Evolutionary conservation across 1,139 yeast genomes (phyloP).

Genomic region (Candida labiduridarum): DNA sequence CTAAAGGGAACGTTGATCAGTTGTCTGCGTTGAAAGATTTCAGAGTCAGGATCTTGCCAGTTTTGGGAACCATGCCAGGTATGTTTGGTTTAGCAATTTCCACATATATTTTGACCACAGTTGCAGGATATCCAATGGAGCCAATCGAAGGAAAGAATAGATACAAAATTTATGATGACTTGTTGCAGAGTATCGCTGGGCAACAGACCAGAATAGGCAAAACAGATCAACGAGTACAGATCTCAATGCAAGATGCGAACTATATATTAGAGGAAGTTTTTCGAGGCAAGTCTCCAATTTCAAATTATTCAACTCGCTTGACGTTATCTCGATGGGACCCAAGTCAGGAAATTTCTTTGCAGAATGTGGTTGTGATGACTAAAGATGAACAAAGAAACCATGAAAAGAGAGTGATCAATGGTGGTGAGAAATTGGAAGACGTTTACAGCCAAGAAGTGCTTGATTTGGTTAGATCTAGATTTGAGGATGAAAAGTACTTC

Average conservation of each 20-base stretch:
- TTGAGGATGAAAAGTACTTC: conserved; percentile 74
- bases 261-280: conserved; percentile 91
- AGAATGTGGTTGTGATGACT: conserved; percentile 84
- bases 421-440: conserved; percentile 59
- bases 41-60: conserved; percentile 92
- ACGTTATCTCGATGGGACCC: conserved; percentile 87
- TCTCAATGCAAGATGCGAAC: conserved; percentile 71
- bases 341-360: conserved; percentile 52
- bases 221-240: conserved; percentile 69
- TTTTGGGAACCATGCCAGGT: conserved; percentile 94
- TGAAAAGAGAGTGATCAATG: conserved; percentile 71
- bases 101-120: conserved; percentile 73
- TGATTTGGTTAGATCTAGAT: conserved; percentile 60
- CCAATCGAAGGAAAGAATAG: conserved; percentile 92
- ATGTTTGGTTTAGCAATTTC: conserved; percentile 92
- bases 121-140: conserved; percentile 86
- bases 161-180: conserved; percentile 77
- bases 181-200: conserved; percentile 81
- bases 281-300: conserved; percentile 87
- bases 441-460: conserved; percentile 68
- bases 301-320: conserved; percentile 80
- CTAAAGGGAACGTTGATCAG: conserved; percentile 83
- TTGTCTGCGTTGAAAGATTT: conserved; percentile 85
- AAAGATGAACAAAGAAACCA: conserved; percentile 83
- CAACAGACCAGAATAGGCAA: conserved; percentile 80